These are phyloP conservation scores for Nigrospora sphaerica DNA, from an alignment of 2,329 filamentous ascomycete genomes.

Conservation along the genomic window DNA sequence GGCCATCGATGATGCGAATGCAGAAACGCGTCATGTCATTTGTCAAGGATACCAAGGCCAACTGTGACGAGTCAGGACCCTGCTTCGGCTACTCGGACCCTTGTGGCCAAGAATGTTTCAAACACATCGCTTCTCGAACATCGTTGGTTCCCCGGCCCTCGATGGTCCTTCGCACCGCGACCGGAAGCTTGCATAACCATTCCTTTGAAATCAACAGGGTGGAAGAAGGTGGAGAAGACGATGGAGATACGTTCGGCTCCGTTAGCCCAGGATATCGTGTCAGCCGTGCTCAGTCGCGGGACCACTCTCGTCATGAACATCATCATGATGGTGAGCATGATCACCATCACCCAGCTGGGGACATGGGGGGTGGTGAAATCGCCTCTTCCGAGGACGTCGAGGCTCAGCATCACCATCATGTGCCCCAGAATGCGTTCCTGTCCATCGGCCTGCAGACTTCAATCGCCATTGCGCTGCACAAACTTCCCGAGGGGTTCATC, in stretches of 20 bases:
- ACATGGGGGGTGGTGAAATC: slow-evolving; percentile 12
- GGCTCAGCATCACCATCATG: slow-evolving; percentile 79
- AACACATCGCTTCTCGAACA: slow-evolving; percentile 40
- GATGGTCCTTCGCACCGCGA: slow-evolving; percentile 34
- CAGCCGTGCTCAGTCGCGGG: slow-evolving; percentile 18
- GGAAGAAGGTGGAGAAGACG: slow-evolving; percentile 3
- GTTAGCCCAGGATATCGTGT: background rate
- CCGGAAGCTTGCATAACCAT: slow-evolving; percentile 23
- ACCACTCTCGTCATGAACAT: slow-evolving; percentile 27
- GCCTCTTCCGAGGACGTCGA: slow-evolving; percentile 33
- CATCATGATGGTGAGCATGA: slow-evolving; percentile 14
- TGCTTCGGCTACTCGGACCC: slow-evolving; percentile 61
- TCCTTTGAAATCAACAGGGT: slow-evolving; percentile 4
- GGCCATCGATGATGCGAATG: slow-evolving; percentile 48
- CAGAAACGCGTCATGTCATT: slow-evolving; percentile 55
- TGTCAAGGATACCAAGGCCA: slow-evolving; percentile 55
- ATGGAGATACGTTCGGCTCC: slow-evolving; percentile 4
- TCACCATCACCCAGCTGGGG: background rate
- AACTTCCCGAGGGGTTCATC: slow-evolving; percentile 81
- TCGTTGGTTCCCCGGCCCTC: slow-evolving; percentile 24
- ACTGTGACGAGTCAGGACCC: slow-evolving; percentile 53
- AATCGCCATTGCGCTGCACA: slow-evolving; percentile 91
- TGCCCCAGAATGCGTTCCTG: slow-evolving; percentile 87
- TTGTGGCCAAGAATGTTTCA: slow-evolving; percentile 60
- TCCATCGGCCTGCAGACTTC: slow-evolving; percentile 94